A percentile compares a stretch with the other conserved stretches of the same genome.
phyloP scores from a whole-genome alignment of 768 basidiomycete genomes.

The Boletus patriciae region DNA sequence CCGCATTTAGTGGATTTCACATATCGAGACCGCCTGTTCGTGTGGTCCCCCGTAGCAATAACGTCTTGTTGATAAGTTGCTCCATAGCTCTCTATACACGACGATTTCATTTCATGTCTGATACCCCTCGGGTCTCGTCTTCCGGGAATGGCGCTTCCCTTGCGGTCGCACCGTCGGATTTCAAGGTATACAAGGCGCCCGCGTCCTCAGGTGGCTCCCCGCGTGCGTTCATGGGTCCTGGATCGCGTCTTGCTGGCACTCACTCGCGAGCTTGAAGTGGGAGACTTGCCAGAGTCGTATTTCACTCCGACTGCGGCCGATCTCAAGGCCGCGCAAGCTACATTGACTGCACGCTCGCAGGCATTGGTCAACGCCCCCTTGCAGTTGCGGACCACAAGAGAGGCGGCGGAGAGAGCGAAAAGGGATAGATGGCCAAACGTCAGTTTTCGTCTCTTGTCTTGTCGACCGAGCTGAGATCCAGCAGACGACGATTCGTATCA shows the following conservation, averaged over 20 bases:
- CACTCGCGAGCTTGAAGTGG: conserved; percentile 30
- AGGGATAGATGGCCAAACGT: conserved; percentile 75
- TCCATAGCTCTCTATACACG: conserved; percentile 15
- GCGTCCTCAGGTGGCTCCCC: conserved; percentile 26
- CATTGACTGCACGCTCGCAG: conserved; percentile 59
- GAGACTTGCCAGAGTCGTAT: conserved; percentile 66
- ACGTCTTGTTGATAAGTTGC: conserved; percentile 18
- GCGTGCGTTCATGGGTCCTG: conserved; percentile 33
- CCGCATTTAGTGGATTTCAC: conserved; percentile 2
- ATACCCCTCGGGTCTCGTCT: conserved; percentile 15
- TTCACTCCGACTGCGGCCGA: conserved; percentile 73
- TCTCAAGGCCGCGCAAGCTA: conserved; percentile 63
- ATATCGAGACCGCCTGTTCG: conserved; percentile 8
- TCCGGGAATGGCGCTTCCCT: neutral
- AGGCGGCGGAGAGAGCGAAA: conserved; percentile 59
- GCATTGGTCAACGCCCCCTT: conserved; percentile 70
- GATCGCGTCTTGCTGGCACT: conserved; percentile 1
- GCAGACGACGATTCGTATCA: conserved; percentile 79
- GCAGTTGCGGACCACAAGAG: conserved; percentile 60
- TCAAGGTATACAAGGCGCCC: conserved; percentile 53
- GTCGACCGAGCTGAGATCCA: conserved; percentile 13
- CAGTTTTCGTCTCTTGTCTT: neutral
- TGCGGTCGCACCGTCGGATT: conserved; percentile 25
- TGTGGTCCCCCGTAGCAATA: conserved; percentile 11
- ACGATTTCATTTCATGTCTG: conserved; percentile 25